phyloP scores from a whole-genome alignment of 257 asterid species.

The Eustoma russellianum region DNA sequence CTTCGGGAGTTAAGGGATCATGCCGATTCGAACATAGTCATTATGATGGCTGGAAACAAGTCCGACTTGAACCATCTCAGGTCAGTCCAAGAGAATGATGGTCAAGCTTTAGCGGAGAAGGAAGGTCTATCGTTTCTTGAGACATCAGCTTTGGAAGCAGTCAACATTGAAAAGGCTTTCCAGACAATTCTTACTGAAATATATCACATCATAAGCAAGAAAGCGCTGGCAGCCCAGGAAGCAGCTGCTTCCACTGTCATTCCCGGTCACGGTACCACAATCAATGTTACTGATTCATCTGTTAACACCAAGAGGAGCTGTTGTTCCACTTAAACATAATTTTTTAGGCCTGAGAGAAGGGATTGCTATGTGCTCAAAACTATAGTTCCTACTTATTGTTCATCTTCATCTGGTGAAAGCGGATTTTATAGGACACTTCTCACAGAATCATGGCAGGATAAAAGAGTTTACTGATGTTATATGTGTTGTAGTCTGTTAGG shows the following conservation, averaged over 20 bases:
- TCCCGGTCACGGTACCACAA: slow-evolving; percentile 68
- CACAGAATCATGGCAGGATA: slow-evolving; percentile 11
- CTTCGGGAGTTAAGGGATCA: slow-evolving; percentile 75
- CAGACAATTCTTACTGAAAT: slow-evolving; percentile 59
- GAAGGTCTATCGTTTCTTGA: slow-evolving; percentile 78
- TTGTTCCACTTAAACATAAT: slow-evolving; percentile 41
- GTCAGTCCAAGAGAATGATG: slow-evolving; percentile 54
- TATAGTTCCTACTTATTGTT: slow-evolving; percentile 15
- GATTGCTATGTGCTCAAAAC: slow-evolving; percentile 17
- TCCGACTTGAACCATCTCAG: slow-evolving; percentile 74
- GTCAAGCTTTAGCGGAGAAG: slow-evolving; percentile 65
- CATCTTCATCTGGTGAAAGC: slow-evolving; percentile 12
- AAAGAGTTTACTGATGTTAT: slow-evolving; percentile 18
- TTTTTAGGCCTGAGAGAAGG: slow-evolving; percentile 10
- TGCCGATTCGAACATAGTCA: slow-evolving; percentile 70
- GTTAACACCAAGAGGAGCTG: slow-evolving; percentile 51
- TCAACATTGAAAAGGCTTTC: slow-evolving; percentile 60
- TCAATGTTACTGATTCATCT: slow-evolving; percentile 42
- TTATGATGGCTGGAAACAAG: slow-evolving; percentile 80
- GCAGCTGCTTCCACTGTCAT: slow-evolving; percentile 41
- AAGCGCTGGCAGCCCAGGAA: slow-evolving; percentile 83
- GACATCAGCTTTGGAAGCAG: slow-evolving; percentile 70
- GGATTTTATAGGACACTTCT: slow-evolving; percentile 28
- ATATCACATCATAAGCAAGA: slow-evolving; percentile 64
- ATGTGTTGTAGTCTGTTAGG: slow-evolving; percentile 11